Evolutionary conservation across 176 grass and related monocot species (phyloP).

Genomic region (Oryza glumipatula): DNA sequence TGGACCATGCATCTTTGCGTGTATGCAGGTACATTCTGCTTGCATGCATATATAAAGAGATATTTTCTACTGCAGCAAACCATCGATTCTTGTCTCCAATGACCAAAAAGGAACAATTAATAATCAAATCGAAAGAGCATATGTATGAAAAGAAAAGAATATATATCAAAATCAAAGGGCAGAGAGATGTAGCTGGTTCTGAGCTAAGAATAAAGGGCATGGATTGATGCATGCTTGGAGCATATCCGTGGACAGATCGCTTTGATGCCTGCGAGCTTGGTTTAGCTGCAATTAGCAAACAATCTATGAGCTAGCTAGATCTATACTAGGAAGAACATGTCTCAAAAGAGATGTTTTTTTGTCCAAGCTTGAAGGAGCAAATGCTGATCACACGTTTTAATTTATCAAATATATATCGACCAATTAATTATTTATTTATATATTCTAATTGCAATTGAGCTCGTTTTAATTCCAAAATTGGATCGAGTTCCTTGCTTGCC

Average conservation of each 20-base stretch:
- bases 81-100: constrained; percentile 7
- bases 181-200: not conserved
- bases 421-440: not conserved
- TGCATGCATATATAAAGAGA: not conserved
- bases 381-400: not conserved
- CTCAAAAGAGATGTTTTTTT: not conserved
- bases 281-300: not conserved
- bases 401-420: not conserved
- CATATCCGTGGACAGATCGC: not conserved
- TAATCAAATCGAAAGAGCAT: not conserved
- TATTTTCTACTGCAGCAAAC: not conserved
- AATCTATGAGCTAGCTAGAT: not conserved
- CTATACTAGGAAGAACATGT: not conserved
- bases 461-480: not conserved
- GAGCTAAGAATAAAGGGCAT: constrained; percentile 35
- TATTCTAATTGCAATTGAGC: not conserved
- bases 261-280: not conserved
- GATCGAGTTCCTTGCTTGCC: not conserved
- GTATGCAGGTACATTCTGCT: constrained; percentile 17
- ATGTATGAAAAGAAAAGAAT: not conserved
- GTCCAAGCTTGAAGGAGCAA: not conserved
- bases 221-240: not conserved
- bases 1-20: constrained; percentile 29
- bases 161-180: not conserved
- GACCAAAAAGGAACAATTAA: not conserved